phyloP scores from a whole-genome alignment of 768 basidiomycete species.

The Tylopilus rubrobrunneus region DNA sequence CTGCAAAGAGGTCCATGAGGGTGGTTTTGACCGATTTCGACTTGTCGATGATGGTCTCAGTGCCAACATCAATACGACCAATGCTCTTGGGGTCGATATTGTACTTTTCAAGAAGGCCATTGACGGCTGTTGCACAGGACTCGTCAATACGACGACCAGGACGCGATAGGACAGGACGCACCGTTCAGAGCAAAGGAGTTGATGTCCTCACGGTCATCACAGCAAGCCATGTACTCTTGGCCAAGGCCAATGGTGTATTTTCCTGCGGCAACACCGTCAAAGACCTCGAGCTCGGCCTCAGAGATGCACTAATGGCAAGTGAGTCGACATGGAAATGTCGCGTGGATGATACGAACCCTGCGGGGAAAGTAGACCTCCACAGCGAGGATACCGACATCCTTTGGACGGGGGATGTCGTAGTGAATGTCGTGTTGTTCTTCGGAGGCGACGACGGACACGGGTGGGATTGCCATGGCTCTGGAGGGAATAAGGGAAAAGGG shows the following conservation, averaged over 20 bases:
- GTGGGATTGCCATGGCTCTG: constrained; percentile 24
- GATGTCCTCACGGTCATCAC: constrained; percentile 98
- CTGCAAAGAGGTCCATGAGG: constrained; percentile 96
- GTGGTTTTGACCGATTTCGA: constrained; percentile 98
- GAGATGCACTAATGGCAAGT: constrained; percentile 73
- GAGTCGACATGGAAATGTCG: constrained; percentile 7
- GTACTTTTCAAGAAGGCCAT: constrained; percentile 87
- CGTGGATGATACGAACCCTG: constrained; percentile 51
- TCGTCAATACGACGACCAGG: background rate
- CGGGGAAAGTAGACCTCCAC: constrained; percentile 95
- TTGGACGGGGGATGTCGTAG: constrained; percentile 52
- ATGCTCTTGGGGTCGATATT: constrained; percentile 95
- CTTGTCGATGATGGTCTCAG: constrained; percentile 99
- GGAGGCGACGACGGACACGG: constrained; percentile 5
- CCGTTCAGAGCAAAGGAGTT: constrained; percentile 96
- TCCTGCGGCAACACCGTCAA: constrained; percentile 90
- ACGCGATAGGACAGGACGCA: constrained; percentile 33
- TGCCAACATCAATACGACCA: constrained; percentile 97
- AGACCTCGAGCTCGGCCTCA: constrained; percentile 89
- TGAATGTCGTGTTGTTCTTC: background rate
- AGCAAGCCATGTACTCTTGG: constrained; percentile 98
- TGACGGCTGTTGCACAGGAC: constrained; percentile 58
- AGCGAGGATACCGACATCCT: constrained; percentile 91
- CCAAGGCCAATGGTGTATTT: constrained; percentile 99
- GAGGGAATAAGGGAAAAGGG: background rate